Conservation (phyloP, 495 filamentous ascomycete genomes). For the Arthonia radiata region DNA sequence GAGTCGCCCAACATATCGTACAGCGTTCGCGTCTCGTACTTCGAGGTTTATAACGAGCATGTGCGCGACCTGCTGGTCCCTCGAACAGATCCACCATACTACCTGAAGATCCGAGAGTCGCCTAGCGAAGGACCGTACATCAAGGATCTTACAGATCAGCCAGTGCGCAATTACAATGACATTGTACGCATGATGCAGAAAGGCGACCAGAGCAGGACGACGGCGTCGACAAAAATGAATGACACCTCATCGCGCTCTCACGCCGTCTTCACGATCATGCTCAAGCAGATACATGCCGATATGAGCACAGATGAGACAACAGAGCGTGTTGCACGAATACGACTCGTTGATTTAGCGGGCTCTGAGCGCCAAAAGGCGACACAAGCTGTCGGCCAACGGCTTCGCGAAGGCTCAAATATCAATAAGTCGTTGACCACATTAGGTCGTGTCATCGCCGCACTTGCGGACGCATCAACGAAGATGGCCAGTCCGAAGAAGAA, state of each 20-base stretch:
- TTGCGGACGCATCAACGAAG: constrained; percentile 33
- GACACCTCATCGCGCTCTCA: constrained; percentile 87
- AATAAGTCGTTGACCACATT: constrained; percentile 95
- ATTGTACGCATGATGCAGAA: constrained; percentile 74
- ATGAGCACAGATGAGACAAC: constrained; percentile 87
- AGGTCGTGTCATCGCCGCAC: constrained; percentile 86
- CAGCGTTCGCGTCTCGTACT: constrained; percentile 91
- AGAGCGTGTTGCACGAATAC: constrained; percentile 77
- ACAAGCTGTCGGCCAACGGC: constrained; percentile 70
- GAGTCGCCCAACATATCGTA: constrained; percentile 74
- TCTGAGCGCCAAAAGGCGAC: constrained; percentile 89
- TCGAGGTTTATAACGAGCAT: constrained; percentile 99
- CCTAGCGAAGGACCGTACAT: constrained; percentile 93
- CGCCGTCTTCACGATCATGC: constrained; percentile 89
- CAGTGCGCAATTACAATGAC: constrained; percentile 58
- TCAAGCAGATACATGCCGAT: constrained; percentile 92
- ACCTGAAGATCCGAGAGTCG: constrained; percentile 92
- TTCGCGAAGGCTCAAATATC: constrained; percentile 91
- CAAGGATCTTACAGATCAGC: constrained; percentile 81
- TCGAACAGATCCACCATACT: constrained; percentile 53
- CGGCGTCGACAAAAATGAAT: constrained; percentile 98
- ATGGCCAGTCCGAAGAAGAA: constrained; percentile 13
- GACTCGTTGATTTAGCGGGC: constrained; percentile 84
- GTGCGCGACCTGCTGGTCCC: constrained; percentile 83
- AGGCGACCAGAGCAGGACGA: constrained; percentile 67